These are phyloP conservation scores for Daedaleopsis nitida DNA, from an alignment of 768 basidiomycete genomes.

Conservation along the genomic window DNA sequence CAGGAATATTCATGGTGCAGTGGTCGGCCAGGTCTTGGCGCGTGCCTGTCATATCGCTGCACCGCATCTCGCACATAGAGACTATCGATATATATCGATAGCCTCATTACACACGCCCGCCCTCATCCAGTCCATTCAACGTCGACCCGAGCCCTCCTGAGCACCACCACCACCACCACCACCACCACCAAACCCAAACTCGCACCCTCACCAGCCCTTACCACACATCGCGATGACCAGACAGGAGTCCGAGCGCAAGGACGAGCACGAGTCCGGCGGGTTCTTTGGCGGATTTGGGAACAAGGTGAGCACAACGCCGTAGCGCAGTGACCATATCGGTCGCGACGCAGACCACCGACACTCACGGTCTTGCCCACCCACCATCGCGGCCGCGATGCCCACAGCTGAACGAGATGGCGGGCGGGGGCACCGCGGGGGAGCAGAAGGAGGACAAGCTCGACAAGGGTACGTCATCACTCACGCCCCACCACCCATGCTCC, in stretches of 20 bases:
- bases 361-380: not conserved
- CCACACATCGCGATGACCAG: not conserved
- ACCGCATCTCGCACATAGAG: too few relatives aligned
- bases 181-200: too few relatives aligned
- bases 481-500: not conserved
- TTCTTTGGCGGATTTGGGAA: constrained; percentile 3
- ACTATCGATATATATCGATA: too few relatives aligned
- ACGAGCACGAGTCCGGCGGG: constrained; percentile 1
- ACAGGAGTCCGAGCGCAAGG: not conserved
- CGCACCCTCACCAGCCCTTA: too few relatives aligned
- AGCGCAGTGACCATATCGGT: not conserved
- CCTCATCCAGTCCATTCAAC: too few relatives aligned
- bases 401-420: constrained; percentile 17
- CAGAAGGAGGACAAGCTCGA: constrained; percentile 35
- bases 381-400: not conserved
- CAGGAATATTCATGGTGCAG: too few relatives aligned
- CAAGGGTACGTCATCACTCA: constrained; percentile 31
- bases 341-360: not conserved
- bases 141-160: too few relatives aligned
- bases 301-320: not conserved
- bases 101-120: too few relatives aligned
- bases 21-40: too few relatives aligned
- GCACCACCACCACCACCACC: too few relatives aligned
- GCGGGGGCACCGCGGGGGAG: constrained; percentile 11
- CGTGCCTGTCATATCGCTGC: too few relatives aligned